phyloP scores from a whole-genome alignment of 345 rosid genomes.

The Acer saccharum region DNA sequence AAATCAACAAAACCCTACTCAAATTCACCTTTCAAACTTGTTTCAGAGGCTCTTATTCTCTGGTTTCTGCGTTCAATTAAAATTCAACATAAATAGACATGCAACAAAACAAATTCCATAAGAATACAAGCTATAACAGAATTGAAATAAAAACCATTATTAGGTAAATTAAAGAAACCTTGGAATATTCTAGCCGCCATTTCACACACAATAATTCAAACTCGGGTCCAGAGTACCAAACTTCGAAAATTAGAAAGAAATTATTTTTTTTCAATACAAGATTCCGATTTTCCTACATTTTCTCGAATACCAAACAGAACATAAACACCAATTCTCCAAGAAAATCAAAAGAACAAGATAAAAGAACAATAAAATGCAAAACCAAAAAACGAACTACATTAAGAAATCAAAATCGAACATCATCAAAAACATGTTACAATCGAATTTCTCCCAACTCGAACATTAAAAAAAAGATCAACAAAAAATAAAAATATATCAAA shows the following conservation, averaged over 20 bases:
- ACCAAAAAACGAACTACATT: neutral
- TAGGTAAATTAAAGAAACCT: neutral
- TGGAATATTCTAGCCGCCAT: constrained; percentile 10
- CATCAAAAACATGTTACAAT: constrained; percentile 1
- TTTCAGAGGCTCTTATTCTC: neutral
- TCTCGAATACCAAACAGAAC: constrained; percentile 21
- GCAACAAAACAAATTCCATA: neutral
- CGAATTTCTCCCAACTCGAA: neutral
- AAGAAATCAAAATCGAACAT: constrained; percentile 8
- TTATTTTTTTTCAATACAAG: neutral
- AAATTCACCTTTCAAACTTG: constrained; percentile 10
- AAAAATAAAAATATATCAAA: neutral
- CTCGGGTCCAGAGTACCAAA: neutral
- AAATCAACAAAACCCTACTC: constrained; percentile 16
- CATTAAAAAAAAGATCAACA: too few relatives aligned
- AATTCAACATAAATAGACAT: constrained; percentile 6
- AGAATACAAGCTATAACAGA: neutral
- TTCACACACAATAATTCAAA: constrained; percentile 14
- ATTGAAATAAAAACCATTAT: neutral
- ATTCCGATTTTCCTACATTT: constrained; percentile 12
- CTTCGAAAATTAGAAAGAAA: neutral
- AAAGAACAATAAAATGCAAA: neutral
- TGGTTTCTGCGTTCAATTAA: constrained; percentile 25
- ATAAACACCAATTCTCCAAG: neutral
- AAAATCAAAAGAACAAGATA: constrained; percentile 7